phyloP scores from a whole-genome alignment of 2,329 filamentous ascomycete species.

The Alternaria sp. region DNA sequence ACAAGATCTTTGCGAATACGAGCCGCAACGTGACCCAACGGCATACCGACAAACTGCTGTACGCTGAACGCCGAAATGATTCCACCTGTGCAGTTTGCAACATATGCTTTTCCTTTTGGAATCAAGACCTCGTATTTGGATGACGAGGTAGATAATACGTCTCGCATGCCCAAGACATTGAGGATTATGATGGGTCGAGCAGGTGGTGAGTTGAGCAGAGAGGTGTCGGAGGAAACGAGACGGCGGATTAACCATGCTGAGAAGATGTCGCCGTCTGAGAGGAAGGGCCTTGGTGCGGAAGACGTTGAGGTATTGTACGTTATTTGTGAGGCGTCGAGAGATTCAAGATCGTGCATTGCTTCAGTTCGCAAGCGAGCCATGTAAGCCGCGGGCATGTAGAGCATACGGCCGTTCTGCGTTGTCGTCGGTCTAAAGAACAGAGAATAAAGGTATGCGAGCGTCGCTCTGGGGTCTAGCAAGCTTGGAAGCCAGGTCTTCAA shows the following conservation, averaged over 20 bases:
- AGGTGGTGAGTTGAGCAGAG: background rate
- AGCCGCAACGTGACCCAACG: slow-evolving; percentile 30
- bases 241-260: slow-evolving; percentile 21
- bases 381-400: slow-evolving; percentile 23
- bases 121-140: slow-evolving; percentile 17
- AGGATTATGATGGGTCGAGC: slow-evolving; percentile 23
- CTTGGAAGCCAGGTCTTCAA: background rate
- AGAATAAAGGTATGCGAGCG: background rate
- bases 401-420: slow-evolving; percentile 8
- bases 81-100: slow-evolving; percentile 18
- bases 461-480: background rate
- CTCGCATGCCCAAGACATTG: slow-evolving; percentile 36
- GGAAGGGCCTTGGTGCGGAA: slow-evolving; percentile 22
- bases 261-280: slow-evolving; percentile 28
- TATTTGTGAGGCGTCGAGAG: background rate
- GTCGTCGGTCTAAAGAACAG: background rate
- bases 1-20: slow-evolving; percentile 29
- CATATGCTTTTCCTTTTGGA: slow-evolving; percentile 18
- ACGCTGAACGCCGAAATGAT: slow-evolving; percentile 16
- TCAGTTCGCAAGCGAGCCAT: slow-evolving; percentile 17
- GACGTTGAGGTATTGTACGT: slow-evolving; percentile 11
- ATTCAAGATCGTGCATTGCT: slow-evolving; percentile 14
- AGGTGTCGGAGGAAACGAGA: slow-evolving; percentile 12
- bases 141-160: slow-evolving; percentile 13
- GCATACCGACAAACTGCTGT: slow-evolving; percentile 17